These are phyloP conservation scores for Rhodosporidiobolus sp. DNA, from an alignment of 768 basidiomycete genomes.

Conservation along the genomic window DNA sequence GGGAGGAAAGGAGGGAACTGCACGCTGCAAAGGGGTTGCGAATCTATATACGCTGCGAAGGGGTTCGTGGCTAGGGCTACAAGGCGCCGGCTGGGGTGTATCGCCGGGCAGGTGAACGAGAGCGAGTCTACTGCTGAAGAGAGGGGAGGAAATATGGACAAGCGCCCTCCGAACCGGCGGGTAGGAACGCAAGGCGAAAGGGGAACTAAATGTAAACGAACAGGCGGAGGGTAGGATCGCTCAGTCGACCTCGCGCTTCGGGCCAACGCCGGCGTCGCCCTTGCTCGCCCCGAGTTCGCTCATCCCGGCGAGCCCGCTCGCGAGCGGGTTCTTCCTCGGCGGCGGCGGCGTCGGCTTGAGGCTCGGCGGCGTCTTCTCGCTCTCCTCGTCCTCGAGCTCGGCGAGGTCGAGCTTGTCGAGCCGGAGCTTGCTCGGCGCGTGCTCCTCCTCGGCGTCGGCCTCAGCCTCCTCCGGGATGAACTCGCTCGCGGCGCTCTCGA, in stretches of 20 bases:
- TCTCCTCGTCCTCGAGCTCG: neutral
- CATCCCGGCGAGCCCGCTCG: neutral
- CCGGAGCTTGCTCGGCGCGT: no score
- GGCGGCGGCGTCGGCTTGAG: neutral
- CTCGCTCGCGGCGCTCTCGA: neutral
- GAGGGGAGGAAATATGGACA: no score
- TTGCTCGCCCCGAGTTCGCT: neutral
- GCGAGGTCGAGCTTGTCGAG: neutral
- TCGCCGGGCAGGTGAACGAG: no score
- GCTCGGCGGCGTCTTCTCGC: neutral
- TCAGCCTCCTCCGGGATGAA: constrained; percentile 3
- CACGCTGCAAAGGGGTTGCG: neutral
- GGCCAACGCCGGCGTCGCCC: neutral
- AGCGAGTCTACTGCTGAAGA: no score
- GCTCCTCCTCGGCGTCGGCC: neutral
- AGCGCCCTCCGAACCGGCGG: no score
- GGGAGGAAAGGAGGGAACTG: neutral
- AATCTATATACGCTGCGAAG: neutral
- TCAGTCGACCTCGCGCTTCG: constrained; percentile 8
- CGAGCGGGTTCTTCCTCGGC: neutral
- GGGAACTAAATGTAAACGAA: neutral
- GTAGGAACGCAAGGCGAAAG: neutral
- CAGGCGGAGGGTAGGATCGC: neutral
- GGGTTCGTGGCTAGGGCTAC: no score
- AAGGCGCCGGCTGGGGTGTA: no score